These are phyloP conservation scores for Trichocomaceae sp. DNA, from an alignment of 2,329 filamentous ascomycete genomes.

Conservation along the genomic window DNA sequence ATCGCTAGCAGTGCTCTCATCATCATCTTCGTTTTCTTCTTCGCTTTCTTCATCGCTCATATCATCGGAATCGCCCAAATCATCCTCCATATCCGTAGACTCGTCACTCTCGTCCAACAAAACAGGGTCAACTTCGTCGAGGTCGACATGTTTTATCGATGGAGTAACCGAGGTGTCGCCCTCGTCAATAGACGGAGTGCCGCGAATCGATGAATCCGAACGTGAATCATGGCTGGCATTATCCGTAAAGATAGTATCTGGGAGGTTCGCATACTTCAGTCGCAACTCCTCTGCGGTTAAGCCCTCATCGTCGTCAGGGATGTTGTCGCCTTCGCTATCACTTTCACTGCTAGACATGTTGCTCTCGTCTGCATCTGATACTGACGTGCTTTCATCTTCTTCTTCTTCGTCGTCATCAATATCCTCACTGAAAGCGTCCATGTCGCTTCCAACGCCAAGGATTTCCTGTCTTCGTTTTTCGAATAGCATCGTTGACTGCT, in stretches of 20 bases:
- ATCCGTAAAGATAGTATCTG: constrained; percentile 19
- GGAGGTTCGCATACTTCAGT: constrained; percentile 41
- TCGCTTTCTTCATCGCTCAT: constrained; percentile 30
- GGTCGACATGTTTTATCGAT: constrained; percentile 17
- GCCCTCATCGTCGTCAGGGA: constrained; percentile 37
- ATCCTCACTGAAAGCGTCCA: constrained; percentile 61
- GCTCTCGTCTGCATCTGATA: constrained; percentile 47
- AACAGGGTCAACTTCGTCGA: constrained; percentile 41
- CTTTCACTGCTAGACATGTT: constrained; percentile 44
- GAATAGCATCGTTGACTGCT: constrained; percentile 46
- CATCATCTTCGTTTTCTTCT: constrained; percentile 39
- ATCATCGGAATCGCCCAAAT: constrained; percentile 34
- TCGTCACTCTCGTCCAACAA: constrained; percentile 42
- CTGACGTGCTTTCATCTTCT: constrained; percentile 20
- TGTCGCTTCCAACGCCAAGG: constrained; percentile 55
- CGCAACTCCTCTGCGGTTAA: constrained; percentile 43
- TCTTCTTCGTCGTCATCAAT: constrained; percentile 10
- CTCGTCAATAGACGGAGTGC: constrained; percentile 15
- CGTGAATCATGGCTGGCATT: constrained; percentile 22
- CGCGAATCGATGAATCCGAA: constrained; percentile 17
- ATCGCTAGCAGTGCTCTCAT: constrained; percentile 42
- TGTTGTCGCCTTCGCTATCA: constrained; percentile 36
- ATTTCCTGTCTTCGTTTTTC: constrained; percentile 40
- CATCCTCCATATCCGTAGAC: constrained; percentile 44
- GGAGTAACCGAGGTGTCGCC: constrained; percentile 24